Evolutionary conservation across 192 early-diverging fungal species (phyloP), one percentile per base, ranked within the genome.

Genomic region (Coemansia sp.): DNA sequence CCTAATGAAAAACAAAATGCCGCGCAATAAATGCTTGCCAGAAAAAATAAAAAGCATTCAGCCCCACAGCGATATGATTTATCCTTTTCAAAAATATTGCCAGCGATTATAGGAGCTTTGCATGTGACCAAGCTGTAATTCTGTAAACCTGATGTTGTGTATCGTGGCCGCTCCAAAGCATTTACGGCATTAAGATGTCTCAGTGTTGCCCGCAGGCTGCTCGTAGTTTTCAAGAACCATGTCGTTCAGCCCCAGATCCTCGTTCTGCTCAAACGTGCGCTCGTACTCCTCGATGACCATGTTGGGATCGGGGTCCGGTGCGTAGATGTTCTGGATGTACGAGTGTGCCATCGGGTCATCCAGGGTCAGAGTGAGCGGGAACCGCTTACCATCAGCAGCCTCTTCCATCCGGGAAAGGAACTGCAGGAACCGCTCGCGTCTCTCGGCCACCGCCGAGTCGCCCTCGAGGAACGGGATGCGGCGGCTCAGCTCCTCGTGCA

Each of bases 291-390:
- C 91, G 44, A 84, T 84, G 6, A 65, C 82, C 95, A 97, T 97
- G 63, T 94, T 91, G n/a, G 95, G 95, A 61, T 97, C 95, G 8
- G 83, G 76, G 64, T 96, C 95, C 19, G 95, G 95, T 16, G 95
- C 95, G 69, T 96, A 95, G 42, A 89, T 71, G 84, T 96, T 97
- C 76, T 92, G 90, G 44, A 92, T 77, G 65, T 93, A 91, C n/a
- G 87, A 90, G 76, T 97, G 95, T 16, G 86, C 81, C 46, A 96
- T 80, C 21, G 95, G 95, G 62, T 97, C 95, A 69, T 97, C 91
- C 18, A 97, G 56, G 42, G 94, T 87, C 55, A 97, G 80, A 19
- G 89, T 91, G 67, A 80, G 69, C 60, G 81, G 63, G 64, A 82
- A 78, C 38, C 71, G 35, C 18, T 83, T 62, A n/a, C 83, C 82